Base-by-base conservation (phyloP, 768 basidiomycete genomes). In the Cystofilobasidium ferigula region DNA sequence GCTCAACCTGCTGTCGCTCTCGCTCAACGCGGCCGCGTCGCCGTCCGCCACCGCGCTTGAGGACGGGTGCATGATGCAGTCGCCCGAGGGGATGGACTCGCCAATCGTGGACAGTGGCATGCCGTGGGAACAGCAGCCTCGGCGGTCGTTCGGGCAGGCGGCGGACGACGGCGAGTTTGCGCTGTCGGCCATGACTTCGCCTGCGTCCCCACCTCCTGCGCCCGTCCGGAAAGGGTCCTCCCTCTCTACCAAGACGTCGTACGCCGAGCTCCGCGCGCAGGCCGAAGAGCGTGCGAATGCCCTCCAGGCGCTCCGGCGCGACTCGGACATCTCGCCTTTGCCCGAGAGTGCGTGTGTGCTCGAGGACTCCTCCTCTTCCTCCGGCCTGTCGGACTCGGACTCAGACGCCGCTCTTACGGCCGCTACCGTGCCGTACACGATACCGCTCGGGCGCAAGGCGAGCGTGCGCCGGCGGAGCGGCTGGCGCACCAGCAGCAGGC, bases 1-100 rank as follows among this genome's bases (percentile, higher is more conserved):
- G 22, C 47, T 34, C 9, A 48, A 62, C 32, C 48, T 62, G 18
- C 48, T 62, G 8, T 53, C 47, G 42, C 43, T 62, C 32, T 62
- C 62, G 22, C 62, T 62, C 16, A 48, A 42, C 32, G 42, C 32
- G 28, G 40, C 45, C 51, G 2, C 51, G 10, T 5, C 28, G 3
- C 7, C 51, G 10, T 8, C 28, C 51, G 51, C 7, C 18, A 2
- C 30, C 3, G n/a, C 22, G 9, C 10, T 40, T 58, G n/a, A 32
- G 16, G 35, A 36, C 22, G 35, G 40, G 36, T 30, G 26, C 5
- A 58, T 24, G 57, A 26, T 58, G 32, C 24, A 32, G 3, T 58
- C 57, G 14, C 57, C 35, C n/a, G 36, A 58, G 40, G 35, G 16
- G 20, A 6, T 58, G 24, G 57, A 58, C 24, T 10, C 35, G 26